Percentiles rank a stretch among this genome's conserved stretches.
These are phyloP conservation scores for Neonectria faginata DNA, from an alignment of 2,329 filamentous ascomycete genomes.

Conservation along the genomic window DNA sequence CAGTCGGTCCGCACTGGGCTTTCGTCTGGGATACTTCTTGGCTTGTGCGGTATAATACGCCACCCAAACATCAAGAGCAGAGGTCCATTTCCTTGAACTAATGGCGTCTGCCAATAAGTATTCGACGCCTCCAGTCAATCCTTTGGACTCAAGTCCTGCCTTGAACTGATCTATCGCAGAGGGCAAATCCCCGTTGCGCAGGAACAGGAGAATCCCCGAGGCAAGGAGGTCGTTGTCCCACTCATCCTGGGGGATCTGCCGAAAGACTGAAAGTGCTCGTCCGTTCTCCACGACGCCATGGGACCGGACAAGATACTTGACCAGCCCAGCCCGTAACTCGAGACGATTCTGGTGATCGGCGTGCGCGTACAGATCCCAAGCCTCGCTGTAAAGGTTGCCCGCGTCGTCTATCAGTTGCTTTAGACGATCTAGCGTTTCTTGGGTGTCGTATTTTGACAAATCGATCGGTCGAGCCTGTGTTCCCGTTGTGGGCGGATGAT, in stretches of 20 bases:
- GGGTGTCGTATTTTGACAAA: background rate
- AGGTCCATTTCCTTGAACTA: constrained; percentile 51
- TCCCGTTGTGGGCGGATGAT: background rate
- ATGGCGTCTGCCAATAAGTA: constrained; percentile 58
- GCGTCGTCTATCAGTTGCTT: constrained; percentile 42
- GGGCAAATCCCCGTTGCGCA: constrained; percentile 54
- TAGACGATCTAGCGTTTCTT: constrained; percentile 15
- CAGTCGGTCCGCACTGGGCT: constrained; percentile 34
- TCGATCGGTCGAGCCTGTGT: background rate
- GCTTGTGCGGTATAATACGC: constrained; percentile 46
- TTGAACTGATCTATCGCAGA: constrained; percentile 57
- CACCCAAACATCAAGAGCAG: constrained; percentile 53
- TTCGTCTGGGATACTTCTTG: constrained; percentile 16
- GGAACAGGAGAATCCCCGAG: constrained; percentile 55
- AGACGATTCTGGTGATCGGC: constrained; percentile 50
- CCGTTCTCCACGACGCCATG: constrained; percentile 57
- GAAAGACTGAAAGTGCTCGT: constrained; percentile 60
- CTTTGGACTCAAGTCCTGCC: constrained; percentile 49
- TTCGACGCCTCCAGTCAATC: constrained; percentile 57
- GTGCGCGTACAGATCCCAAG: constrained; percentile 58
- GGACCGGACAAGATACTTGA: constrained; percentile 59
- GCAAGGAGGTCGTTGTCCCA: constrained; percentile 58
- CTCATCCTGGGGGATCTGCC: constrained; percentile 47
- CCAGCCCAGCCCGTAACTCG: constrained; percentile 48
- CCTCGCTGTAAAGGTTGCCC: constrained; percentile 51